A percentile compares a stretch with the other conserved stretches of the same genome.
These are phyloP conservation scores for Darksidea phi DNA, from an alignment of 495 filamentous ascomycete genomes.

Conservation along the genomic window DNA sequence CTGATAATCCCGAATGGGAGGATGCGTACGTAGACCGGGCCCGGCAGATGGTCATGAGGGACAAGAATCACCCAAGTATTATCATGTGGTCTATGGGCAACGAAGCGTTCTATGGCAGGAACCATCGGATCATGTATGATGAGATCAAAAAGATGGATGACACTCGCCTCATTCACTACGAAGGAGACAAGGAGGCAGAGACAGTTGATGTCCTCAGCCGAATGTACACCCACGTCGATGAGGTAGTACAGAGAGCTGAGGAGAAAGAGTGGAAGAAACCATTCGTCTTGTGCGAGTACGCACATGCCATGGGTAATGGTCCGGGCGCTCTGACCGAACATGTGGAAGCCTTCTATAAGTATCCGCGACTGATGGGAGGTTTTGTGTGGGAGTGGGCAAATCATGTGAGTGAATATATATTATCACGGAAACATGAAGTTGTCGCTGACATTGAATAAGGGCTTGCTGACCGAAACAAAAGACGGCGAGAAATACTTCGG, in stretches of 20 bases:
- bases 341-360: constrained; percentile 55
- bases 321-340: constrained; percentile 68
- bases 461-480: constrained; percentile 55
- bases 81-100: constrained; percentile 73
- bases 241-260: constrained; percentile 50
- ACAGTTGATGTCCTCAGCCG: constrained; percentile 64
- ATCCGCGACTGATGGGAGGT: constrained; percentile 63
- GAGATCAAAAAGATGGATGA: constrained; percentile 58
- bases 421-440: no score
- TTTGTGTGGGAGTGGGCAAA: constrained; percentile 77
- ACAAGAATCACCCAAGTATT: constrained; percentile 64
- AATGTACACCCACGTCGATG: constrained; percentile 62
- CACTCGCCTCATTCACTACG: constrained; percentile 63
- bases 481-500: constrained; percentile 55
- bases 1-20: constrained; percentile 63
- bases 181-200: constrained; percentile 58
- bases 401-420: constrained; percentile 43
- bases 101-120: constrained; percentile 66
- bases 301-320: constrained; percentile 72
- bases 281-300: constrained; percentile 63
- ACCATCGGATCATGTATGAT: constrained; percentile 63
- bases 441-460: constrained; percentile 28
- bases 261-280: constrained; percentile 52
- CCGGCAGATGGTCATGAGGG: constrained; percentile 60
- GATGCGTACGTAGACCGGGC: constrained; percentile 66